Base-by-base conservation (phyloP, 345 rosid species). In the Hibiscus mutabilis region DNA sequence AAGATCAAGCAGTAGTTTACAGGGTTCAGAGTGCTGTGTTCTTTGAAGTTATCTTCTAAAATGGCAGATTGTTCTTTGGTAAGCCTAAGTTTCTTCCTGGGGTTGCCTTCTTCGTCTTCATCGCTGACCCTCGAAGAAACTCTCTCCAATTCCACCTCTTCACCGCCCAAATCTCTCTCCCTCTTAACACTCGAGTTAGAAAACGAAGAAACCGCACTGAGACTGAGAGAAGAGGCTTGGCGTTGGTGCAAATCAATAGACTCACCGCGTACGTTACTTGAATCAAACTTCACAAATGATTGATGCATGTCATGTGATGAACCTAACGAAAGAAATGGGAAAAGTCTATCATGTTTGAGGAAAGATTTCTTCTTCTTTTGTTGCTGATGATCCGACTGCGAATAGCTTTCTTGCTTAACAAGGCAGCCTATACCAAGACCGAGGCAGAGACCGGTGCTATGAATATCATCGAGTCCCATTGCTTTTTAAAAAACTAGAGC, bases 11-110 rank as follows among this genome's bases (percentile, higher is more conserved):
- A 58, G 68, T 40, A 57, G 53, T 73, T 69, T 83, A 87, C 96
- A 60, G 88, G 88, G 74, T 85, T 87, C 56, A 88, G 85, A 74
- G 87, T 80, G 80, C 37, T 80, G 72, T 84, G 82, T 33, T 78
- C 76, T 73, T 84, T 82, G 80, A 86, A 86, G 69, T 55, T 78
- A 31, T 86, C 89, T 72, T 86, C 89, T 53, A 86, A 66, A 71
- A 78, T 29, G 3, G 75, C 75, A 7, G 85, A 71, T 59, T 86
- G 87, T 49, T 77, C 80, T 76, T 82, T 86, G 73, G 73, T 75
- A 16, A 86, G 87, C 60, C 87, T 77, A 35, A 86, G 87, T 76
- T 86, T 73, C 76, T 73, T 73, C 16, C 76, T 53, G 3, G 86
- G 81, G 69, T 85, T 76, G 1, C 81, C 85, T 10, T 81, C 82